phyloP scores from a whole-genome alignment of 306 rosid genomes.

The Cicer pinnatifidum region DNA sequence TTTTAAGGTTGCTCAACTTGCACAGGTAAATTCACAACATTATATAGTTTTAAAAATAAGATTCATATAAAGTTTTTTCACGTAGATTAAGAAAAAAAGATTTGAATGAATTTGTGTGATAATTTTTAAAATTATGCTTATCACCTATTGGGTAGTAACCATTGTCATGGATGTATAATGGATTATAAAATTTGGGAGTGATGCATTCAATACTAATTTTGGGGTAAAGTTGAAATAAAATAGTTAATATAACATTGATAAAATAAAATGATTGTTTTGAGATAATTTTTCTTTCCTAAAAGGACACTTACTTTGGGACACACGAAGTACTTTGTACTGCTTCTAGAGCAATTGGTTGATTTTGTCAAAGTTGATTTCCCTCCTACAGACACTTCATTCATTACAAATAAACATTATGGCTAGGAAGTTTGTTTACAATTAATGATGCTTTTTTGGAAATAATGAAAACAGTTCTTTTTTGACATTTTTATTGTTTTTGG shows the following conservation, averaged over 20 bases:
- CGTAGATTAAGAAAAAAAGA: background rate
- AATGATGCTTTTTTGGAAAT: background rate
- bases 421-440: slow-evolving; percentile 14
- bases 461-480: no score
- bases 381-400: slow-evolving; percentile 16
- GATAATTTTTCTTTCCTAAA: background rate
- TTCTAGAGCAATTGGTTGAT: slow-evolving; percentile 24
- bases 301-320: background rate
- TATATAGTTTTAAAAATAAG: slow-evolving; percentile 1
- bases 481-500: no score
- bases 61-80: background rate
- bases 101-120: background rate
- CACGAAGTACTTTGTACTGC: background rate
- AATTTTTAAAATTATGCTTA: background rate
- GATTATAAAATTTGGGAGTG: background rate
- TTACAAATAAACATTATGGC: slow-evolving; percentile 26
- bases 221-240: background rate
- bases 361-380: background rate
- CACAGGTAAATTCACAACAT: slow-evolving; percentile 64
- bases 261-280: background rate
- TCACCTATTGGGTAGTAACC: background rate
- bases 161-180: background rate
- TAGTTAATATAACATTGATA: background rate
- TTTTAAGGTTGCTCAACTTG: slow-evolving; percentile 93
- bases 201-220: background rate